Base-by-base conservation (phyloP, 108 stramenopile genomes). In the Skeletonema grethae region DNA sequence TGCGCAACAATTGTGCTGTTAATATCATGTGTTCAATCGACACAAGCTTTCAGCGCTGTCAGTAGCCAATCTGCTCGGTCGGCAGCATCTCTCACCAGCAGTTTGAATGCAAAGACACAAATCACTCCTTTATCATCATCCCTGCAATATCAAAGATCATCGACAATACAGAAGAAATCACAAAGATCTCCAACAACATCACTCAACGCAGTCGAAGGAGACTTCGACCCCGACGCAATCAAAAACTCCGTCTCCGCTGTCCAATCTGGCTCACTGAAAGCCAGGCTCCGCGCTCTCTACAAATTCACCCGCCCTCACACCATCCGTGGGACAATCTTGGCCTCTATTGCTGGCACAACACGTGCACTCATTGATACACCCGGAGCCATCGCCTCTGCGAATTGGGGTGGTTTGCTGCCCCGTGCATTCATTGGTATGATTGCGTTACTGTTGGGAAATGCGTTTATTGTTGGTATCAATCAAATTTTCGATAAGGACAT, bases 251-350 rank as follows among this genome's bases (percentile, higher is more conserved):
- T 81, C 20, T 63, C 76, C 64, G 87, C 76, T 46, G 73, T 82
- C 22, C 72, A 86, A 74, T 82, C 85, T 1, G 91, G 88, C 25
- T 92, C 90, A 4, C 25, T 90, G 39, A 89, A 88, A 43, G 87
- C 91, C n/a, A 84, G 69, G 67, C 57, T 91, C 16, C 82, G 86
- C 12, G 96, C 96, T 12, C 72, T 98, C 39, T 97, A 98, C 89
- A 97, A 94, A 80, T 98, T 98, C 86, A 95, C 94, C 8, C 85
- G 97, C 38, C 97, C 97, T 6, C 97, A 98, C 79, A 98, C 97
- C 30, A 98, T 98, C 63, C 91, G 96, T 24, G 97, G 97, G 6
- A 97, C 97, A 22, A 89, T 98, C 53, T 80, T 98, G 32, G 97
- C 95, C 32, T 97, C 96, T 16, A 73, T 97, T 34, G 95, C 95